Base-by-base conservation (phyloP, 495 filamentous ascomycete genomes). In the Hypoxylon fuscum region DNA sequence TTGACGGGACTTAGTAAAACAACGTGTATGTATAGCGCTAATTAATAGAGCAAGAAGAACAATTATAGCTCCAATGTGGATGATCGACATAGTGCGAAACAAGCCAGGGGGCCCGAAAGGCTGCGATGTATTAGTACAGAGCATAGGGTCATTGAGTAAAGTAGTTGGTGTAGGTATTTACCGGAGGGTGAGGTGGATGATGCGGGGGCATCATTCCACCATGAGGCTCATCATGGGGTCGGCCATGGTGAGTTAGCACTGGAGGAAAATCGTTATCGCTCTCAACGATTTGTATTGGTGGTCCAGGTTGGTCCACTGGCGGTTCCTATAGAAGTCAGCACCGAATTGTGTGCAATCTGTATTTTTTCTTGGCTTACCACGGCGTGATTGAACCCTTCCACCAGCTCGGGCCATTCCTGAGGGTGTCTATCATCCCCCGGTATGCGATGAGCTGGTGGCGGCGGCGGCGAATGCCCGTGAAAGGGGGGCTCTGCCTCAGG, bases 1-100 rank as follows among this genome's bases (percentile, higher is more conserved):
- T 65, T 77, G 74, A 55, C 79, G 38, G 74, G 77, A 44, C 52
- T 64, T 15, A 65, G 74, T 55, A 60, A 71, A 68, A 34, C 55
- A 65, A 10, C 72, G 64, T 14, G 68, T 70, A 58, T 69, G 68
- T 25, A 74, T 50, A 41, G 66, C 63, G 12, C 72, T 58, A 41
- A 79, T 55, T 3, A 78, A 51, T 44, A 81, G 62, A 1, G 62
- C 61, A 12, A 73, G 56, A 31, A 78, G 55, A 3, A 73, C 58
- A 5, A 72, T 51, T 9, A 74, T 61, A 29, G 75, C 62, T 17
- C 72, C 54, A 17, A 64, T 50, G 2, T 60, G 44, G 17, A 68
- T 42, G n/a, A 43, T n/a, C 14, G 57, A 42, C 44, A 60, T 22
- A 18, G 43, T 17, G 5, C 22, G 51, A 40, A 60, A 55, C 14